Evolutionary conservation across 495 filamentous ascomycete species (phyloP), one percentile per base, ranked within the genome.

Genomic region (Penicillium flavigenum): DNA sequence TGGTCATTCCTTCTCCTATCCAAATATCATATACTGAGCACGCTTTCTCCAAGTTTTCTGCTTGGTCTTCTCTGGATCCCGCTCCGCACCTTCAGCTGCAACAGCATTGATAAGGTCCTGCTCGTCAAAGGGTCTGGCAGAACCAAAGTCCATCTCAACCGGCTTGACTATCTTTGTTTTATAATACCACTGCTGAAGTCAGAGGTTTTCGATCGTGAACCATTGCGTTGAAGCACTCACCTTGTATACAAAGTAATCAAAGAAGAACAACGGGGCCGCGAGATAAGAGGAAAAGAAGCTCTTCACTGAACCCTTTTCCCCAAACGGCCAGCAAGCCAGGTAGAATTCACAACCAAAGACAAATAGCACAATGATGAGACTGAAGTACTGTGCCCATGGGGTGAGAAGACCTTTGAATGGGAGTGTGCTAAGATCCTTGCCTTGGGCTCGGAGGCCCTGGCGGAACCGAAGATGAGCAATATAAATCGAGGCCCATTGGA

Each of bases 391-490:
- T 14, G 80, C 83, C 63, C 71, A 86, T 1, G 85, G 85, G 42
- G 85, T 86, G 62, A 76, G 76, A 27, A 82, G 54, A 4, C 80
- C 79, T 51, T 76, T 71, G 64, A 83, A 88, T 3, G 85, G 85
- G 3, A 87, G 70, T 31, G 78, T 75, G 1, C 68, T 63, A 6
- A 74, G 64, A 43, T 63, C 63, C 45, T 81, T 79, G 2, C 83
- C 83, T 56, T 88, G 84, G 0, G 68, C 78, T 43, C 67, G 66
- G 63, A 83, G 76, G 0, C 81, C 84, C 4, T 73, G 60, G 26
- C 85, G 78, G 65, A 87, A 86, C 42, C 82, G 80, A 52, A 89
- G 83, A 59, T 88, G 84, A 10, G 83, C 81, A 56, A 88, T 79
- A 47, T 76, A 79, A 54, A 88, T 87, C 16, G 77, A 73, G 2